Evolutionary conservation across 2,329 filamentous ascomycete species (phyloP).

Genomic region (Aspergillus neotritici): DNA sequence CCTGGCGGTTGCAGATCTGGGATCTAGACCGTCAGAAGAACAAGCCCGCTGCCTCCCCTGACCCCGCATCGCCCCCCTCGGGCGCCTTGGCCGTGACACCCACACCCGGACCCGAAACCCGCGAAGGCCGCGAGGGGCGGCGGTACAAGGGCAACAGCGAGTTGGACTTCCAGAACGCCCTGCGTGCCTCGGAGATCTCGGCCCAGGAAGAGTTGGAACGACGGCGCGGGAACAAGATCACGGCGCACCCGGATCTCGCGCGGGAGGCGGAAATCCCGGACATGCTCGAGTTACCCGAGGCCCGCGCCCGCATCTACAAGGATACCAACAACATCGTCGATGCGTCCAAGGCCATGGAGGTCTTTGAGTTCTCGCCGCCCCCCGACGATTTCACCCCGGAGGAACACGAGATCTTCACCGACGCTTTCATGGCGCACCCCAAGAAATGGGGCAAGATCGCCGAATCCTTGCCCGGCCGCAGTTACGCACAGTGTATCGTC

Average conservation of each 20-base stretch:
- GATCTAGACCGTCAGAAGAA: constrained; percentile 40
- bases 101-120: constrained; percentile 29
- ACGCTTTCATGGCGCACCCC: constrained; percentile 44
- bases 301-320: constrained; percentile 37
- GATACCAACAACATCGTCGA: constrained; percentile 44
- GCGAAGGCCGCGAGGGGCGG: constrained; percentile 26
- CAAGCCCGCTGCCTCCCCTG: constrained; percentile 33
- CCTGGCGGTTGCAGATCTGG: constrained; percentile 41
- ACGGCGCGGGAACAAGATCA: constrained; percentile 39
- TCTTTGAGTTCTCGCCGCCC: constrained; percentile 43
- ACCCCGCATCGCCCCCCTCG: constrained; percentile 30
- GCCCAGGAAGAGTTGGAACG: constrained; percentile 44
- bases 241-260: constrained; percentile 39
- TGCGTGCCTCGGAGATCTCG: constrained; percentile 45
- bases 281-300: constrained; percentile 42
- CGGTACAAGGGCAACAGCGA: constrained; percentile 46
- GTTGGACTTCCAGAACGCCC: constrained; percentile 45
- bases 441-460: constrained; percentile 51
- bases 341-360: constrained; percentile 33
- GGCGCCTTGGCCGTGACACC: constrained; percentile 28
- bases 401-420: constrained; percentile 43
- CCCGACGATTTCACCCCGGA: constrained; percentile 44
- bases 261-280: constrained; percentile 45
- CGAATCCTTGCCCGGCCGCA: constrained; percentile 40
- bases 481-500: constrained; percentile 45